phyloP scores from a whole-genome alignment of 1,139 yeast species.

The Taphrina pruni region DNA sequence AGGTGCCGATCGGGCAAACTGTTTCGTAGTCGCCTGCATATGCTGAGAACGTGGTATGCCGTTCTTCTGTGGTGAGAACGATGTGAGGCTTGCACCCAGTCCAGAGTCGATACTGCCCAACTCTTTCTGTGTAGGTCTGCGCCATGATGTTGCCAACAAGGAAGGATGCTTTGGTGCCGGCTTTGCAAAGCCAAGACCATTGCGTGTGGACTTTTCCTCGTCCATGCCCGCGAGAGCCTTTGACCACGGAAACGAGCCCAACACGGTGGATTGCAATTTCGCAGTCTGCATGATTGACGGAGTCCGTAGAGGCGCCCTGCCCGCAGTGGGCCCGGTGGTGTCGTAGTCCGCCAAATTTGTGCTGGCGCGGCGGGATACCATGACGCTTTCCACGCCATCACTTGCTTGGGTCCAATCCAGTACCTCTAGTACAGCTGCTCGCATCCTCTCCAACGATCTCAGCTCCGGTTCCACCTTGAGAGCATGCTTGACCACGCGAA shows the following conservation, averaged over 20 bases:
- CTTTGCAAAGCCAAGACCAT: slow-evolving; percentile 34
- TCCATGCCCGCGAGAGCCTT: slow-evolving; percentile 38
- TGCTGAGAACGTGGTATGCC: not conserved
- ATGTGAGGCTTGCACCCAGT: slow-evolving; percentile 29
- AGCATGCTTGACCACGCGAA: slow-evolving; percentile 76
- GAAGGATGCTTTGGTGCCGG: slow-evolving; percentile 35
- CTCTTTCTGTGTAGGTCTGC: slow-evolving; percentile 24
- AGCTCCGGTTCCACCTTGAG: slow-evolving; percentile 87
- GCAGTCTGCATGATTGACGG: slow-evolving; percentile 49
- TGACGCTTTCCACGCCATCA: slow-evolving; percentile 53
- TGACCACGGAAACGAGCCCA: slow-evolving; percentile 40
- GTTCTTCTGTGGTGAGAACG: slow-evolving; percentile 17
- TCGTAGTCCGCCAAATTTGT: slow-evolving; percentile 38
- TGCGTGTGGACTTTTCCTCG: slow-evolving; percentile 20
- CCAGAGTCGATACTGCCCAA: slow-evolving; percentile 29
- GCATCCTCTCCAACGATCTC: slow-evolving; percentile 69
- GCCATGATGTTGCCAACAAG: slow-evolving; percentile 27
- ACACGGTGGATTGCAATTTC: slow-evolving; percentile 8
- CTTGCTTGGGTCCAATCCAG: slow-evolving; percentile 84
- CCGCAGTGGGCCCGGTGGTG: slow-evolving; percentile 43
- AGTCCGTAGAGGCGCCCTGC: slow-evolving; percentile 56
- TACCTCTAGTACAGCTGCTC: slow-evolving; percentile 64
- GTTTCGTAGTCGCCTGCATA: slow-evolving; percentile 11
- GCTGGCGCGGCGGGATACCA: slow-evolving; percentile 36
- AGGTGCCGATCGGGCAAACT: slow-evolving; percentile 43